phyloP scores from a whole-genome alignment of 139 green algal species.

The Ostreobium quekettii region DNA sequence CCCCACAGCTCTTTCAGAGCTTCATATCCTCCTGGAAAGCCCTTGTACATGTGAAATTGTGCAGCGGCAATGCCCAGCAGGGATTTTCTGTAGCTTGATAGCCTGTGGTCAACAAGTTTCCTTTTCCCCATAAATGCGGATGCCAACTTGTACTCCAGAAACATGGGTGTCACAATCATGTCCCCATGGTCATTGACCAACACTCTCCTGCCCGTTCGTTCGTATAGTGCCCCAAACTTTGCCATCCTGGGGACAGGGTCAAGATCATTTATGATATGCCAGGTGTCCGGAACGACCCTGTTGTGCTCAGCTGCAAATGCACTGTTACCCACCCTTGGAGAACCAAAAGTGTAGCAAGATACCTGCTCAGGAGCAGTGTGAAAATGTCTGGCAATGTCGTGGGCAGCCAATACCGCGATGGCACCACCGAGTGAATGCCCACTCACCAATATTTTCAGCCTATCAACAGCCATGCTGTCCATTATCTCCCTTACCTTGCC shows the following conservation, averaged over 20 bases:
- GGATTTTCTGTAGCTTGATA: slow-evolving; percentile 13
- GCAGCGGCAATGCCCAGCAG: neutral
- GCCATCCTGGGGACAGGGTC: slow-evolving; percentile 27
- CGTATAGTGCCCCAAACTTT: slow-evolving; percentile 43
- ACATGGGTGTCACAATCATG: slow-evolving; percentile 28
- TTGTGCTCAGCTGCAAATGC: slow-evolving; percentile 36
- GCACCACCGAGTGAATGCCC: slow-evolving; percentile 16
- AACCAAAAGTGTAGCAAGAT: slow-evolving; percentile 44
- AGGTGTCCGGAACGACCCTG: slow-evolving; percentile 40
- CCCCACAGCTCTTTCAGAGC: too few relatives aligned
- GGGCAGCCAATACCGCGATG: slow-evolving; percentile 7
- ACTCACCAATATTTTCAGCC: neutral
- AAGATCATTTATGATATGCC: slow-evolving; percentile 55
- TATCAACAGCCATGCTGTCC: neutral
- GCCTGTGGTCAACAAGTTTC: slow-evolving; percentile 9
- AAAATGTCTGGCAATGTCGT: neutral
- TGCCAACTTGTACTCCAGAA: slow-evolving; percentile 10
- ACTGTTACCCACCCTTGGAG: slow-evolving; percentile 40
- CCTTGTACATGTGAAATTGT: slow-evolving; percentile 7
- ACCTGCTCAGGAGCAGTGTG: neutral
- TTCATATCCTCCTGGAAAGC: slow-evolving; percentile 13
- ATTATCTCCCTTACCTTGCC: neutral
- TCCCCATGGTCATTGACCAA: slow-evolving; percentile 38
- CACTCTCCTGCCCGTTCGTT: slow-evolving; percentile 39
- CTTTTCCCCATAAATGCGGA: neutral